Conservation (phyloP, 495 filamentous ascomycete genomes). For the Aspergillus asperescens region DNA sequence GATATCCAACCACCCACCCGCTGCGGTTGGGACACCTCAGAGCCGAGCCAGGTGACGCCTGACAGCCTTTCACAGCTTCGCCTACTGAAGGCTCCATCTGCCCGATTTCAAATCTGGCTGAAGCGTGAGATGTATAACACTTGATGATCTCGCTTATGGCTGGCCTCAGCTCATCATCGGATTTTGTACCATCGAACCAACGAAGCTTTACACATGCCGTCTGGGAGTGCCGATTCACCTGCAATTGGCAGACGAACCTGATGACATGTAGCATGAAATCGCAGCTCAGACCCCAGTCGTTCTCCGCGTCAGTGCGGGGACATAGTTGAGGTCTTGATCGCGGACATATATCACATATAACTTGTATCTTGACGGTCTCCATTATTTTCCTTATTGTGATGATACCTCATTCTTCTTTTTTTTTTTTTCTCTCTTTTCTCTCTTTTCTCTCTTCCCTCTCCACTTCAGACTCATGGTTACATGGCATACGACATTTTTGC, state of each 20-base stretch:
- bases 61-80: neutral
- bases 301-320: neutral
- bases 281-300: neutral
- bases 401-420: conserved; percentile 8
- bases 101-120: conserved; percentile 10
- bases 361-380: conserved; percentile 7
- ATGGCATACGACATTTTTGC: conserved; percentile 13
- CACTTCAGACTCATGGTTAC: conserved; percentile 9
- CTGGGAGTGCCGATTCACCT: neutral
- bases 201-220: neutral
- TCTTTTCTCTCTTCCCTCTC: conserved; percentile 5
- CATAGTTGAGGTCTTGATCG: neutral
- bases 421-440: conserved; percentile 6
- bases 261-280: neutral
- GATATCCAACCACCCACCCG: neutral
- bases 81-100: conserved; percentile 5
- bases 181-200: conserved; percentile 7
- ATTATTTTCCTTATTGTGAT: conserved; percentile 7
- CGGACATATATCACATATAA: neutral
- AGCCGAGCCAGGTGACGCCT: neutral
- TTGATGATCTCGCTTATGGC: conserved; percentile 9
- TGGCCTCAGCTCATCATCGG: conserved; percentile 10
- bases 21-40: neutral
- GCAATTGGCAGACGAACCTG: neutral
- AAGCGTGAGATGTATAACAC: conserved; percentile 10